A percentile compares a stretch with the other conserved stretches of the same genome.
phyloP scores from a whole-genome alignment of 2,329 filamentous ascomycete genomes.

The Fusarium siculi region DNA sequence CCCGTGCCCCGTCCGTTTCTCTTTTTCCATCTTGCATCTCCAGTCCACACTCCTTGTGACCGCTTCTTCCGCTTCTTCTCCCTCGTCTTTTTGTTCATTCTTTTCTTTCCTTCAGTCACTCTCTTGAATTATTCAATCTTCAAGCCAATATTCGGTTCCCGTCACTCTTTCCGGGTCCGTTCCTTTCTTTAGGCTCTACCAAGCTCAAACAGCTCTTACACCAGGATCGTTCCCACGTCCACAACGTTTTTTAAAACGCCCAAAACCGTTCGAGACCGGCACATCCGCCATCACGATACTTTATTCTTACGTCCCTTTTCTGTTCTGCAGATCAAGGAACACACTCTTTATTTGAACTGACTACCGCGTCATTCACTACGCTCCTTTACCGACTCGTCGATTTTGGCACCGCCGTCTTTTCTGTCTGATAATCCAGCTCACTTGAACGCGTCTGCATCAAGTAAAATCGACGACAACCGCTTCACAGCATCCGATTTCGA shows the following conservation, averaged over 20 bases:
- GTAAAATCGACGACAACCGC: constrained; percentile 32
- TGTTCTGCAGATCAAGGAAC: constrained; percentile 43
- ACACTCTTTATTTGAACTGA: constrained; percentile 47
- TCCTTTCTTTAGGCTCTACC: constrained; percentile 54
- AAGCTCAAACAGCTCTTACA: constrained; percentile 44
- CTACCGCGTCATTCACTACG: constrained; percentile 35
- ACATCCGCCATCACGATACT: constrained; percentile 35
- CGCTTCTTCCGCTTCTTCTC: constrained; percentile 53
- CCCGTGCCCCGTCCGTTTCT: constrained; percentile 50
- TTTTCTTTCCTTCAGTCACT: constrained; percentile 63
- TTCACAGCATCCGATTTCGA: constrained; percentile 26
- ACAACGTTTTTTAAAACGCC: constrained; percentile 33
- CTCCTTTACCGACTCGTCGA: constrained; percentile 35
- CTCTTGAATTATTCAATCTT: constrained; percentile 53
- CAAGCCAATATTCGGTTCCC: constrained; percentile 54
- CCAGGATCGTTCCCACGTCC: constrained; percentile 33
- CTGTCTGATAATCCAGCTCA: constrained; percentile 20
- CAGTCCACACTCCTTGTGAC: constrained; percentile 52
- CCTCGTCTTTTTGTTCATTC: constrained; percentile 53
- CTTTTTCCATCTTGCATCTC: constrained; percentile 49
- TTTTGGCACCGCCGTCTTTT: constrained; percentile 16
- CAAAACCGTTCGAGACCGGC: constrained; percentile 38
- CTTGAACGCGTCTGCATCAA: constrained; percentile 30
- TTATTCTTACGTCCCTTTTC: constrained; percentile 32
- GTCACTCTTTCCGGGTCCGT: constrained; percentile 64